These are phyloP conservation scores for Excoecaria agallocha DNA, from an alignment of 345 rosid genomes.

Conservation along the genomic window DNA sequence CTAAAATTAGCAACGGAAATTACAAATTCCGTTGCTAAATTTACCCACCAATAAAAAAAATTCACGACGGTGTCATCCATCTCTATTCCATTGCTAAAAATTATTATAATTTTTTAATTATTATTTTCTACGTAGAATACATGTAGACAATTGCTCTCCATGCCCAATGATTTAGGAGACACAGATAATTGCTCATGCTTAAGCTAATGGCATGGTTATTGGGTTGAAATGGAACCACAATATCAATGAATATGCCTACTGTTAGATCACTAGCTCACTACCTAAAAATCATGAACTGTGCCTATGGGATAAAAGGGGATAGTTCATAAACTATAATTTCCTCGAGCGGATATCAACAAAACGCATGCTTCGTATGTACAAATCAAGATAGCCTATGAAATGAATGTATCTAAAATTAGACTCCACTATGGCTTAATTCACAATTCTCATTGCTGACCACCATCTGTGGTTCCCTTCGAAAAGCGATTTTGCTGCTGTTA, in stretches of 20 bases:
- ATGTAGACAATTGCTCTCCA: too few species aligned
- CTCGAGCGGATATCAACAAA: neutral
- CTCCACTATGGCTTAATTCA: neutral
- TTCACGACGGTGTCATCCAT: too few species aligned
- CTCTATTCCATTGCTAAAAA: too few species aligned
- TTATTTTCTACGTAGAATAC: too few species aligned
- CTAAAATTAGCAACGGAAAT: too few species aligned
- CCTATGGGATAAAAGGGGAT: constrained; percentile 1
- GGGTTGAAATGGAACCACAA: too few species aligned
- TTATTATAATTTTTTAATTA: too few species aligned
- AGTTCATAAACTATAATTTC: constrained; percentile 1
- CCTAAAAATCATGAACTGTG: constrained; percentile 12
- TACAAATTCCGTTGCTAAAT: too few species aligned
- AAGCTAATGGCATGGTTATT: too few species aligned
- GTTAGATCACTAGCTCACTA: constrained; percentile 11
- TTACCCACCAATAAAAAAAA: too few species aligned
- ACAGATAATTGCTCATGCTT: too few species aligned
- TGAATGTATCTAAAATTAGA: neutral
- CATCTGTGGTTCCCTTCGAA: neutral
- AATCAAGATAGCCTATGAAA: constrained; percentile 29
- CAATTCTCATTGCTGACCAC: neutral
- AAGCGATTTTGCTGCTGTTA: neutral
- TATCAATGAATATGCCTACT: neutral
- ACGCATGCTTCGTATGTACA: constrained; percentile 34
- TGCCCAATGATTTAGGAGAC: too few species aligned